Base-by-base conservation (phyloP, 179 eudicot genomes). In the Spinacia oleracea region DNA sequence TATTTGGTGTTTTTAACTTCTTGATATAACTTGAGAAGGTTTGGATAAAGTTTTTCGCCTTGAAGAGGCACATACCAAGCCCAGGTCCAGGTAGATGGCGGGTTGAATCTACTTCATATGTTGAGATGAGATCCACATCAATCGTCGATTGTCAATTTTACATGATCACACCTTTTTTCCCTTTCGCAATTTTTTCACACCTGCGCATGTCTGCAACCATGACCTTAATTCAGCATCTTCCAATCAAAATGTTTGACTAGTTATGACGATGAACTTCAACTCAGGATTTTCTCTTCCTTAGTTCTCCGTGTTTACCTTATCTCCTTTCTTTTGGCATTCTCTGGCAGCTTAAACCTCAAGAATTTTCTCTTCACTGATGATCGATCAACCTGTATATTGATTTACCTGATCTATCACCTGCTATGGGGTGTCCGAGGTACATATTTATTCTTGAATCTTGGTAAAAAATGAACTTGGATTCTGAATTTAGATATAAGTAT, bases 291-390 rank as follows among this genome's bases (percentile, higher is more conserved):
- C 53, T 48, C 53, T 48, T 48, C 53, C 15, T 48, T 48, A 74
- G 14, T 77, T 63, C 45, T 72, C 63, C 29, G 46, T 46, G 23
- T 29, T 23, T 25, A 58, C 74, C 74, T 48, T 70, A 81, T 67
- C 69, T 73, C 74, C 58, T 81, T 78, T 23, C 62, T 35, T 35
- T 70, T 81, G 18, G 78, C 81, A 56, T 77, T 81, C 74, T 77
- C 78, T 42, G 81, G 81, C 51, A 81, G 74, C 62, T 78, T 31
- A 45, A 81, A 73, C 74, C 81, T 68, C n/a, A 66, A 0, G 34
- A 81, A 77, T 32, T 25, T 77, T 21, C 40, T 38, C 40, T 38
- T 6, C 40, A 38, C 40, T 38, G 40, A 38, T 38, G n/a, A n/a
- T n/a, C n/a, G n/a, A n/a, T n/a, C n/a, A n/a, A 38, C 40, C 40